These are phyloP conservation scores for Umbelopsis isabellina DNA, from an alignment of 192 early-diverging fungal genomes.

Conservation along the genomic window DNA sequence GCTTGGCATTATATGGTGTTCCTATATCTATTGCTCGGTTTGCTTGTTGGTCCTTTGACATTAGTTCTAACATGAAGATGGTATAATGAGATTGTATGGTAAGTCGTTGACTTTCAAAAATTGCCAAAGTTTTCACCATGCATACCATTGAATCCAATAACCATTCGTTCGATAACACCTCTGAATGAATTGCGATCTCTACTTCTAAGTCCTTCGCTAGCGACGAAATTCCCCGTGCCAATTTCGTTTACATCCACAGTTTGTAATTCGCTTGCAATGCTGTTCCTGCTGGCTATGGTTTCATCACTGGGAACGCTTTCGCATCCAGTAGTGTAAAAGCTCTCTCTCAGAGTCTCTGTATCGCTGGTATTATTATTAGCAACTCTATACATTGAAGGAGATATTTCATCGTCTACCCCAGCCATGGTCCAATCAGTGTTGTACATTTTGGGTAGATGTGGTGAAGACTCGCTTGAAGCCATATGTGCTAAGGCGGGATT, in stretches of 20 bases:
- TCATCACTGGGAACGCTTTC: conserved; percentile 11
- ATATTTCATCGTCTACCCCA: not conserved
- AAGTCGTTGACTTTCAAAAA: not conserved
- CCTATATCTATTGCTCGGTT: conserved; percentile 83
- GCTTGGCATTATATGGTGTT: conserved; percentile 93
- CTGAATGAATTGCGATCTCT: conserved; percentile 40
- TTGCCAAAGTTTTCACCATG: no score
- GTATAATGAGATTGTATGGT: not conserved
- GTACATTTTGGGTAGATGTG: not conserved
- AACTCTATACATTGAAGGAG: not conserved
- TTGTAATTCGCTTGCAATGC: conserved; percentile 1
- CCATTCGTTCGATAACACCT: conserved; percentile 56
- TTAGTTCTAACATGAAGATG: conserved; percentile 24
- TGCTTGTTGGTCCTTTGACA: conserved; percentile 57
- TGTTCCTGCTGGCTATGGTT: conserved; percentile 9
- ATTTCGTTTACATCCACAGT: not conserved
- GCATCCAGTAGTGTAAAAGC: not conserved
- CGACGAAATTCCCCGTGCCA: not conserved
- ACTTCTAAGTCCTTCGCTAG: conserved; percentile 19
- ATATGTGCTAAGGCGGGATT: not conserved
- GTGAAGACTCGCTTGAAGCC: not conserved
- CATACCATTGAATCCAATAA: conserved; percentile 48
- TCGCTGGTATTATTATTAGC: not conserved
- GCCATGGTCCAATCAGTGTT: not conserved
- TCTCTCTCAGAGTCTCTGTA: not conserved